Conservation (phyloP, 1,284 basidiomycete genomes). For the Ustilago cynodontis region DNA sequence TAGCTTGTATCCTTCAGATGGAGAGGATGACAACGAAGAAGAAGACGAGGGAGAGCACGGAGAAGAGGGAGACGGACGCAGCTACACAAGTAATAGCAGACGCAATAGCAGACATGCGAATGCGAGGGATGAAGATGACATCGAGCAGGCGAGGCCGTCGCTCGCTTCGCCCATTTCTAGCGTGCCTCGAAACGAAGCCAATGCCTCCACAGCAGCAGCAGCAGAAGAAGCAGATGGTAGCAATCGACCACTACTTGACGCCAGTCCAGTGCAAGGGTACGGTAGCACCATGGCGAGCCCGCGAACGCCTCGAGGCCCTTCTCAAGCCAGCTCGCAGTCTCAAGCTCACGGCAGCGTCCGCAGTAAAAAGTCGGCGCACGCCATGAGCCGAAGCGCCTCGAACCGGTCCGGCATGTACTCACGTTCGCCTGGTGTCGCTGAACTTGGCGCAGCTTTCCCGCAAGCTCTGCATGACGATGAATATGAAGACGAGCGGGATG, state of each 20-base stretch:
- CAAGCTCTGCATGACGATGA: conserved; percentile 19
- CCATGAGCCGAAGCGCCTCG: conserved; percentile 36
- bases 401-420: conserved; percentile 36
- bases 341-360: conserved; percentile 20
- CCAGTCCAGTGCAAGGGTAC: conserved; percentile 27
- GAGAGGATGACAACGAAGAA: conserved; percentile 8
- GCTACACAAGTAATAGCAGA: not conserved
- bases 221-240: conserved; percentile 14
- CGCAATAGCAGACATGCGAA: conserved; percentile 1
- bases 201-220: not conserved
- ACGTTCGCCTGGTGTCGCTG: conserved; percentile 32
- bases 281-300: conserved; percentile 25
- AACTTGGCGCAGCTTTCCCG: conserved; percentile 17
- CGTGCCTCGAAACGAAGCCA: not conserved
- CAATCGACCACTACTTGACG: conserved; percentile 29
- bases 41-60: not conserved
- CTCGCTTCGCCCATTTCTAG: conserved; percentile 25
- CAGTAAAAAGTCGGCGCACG: conserved; percentile 21
- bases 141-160: conserved; percentile 14
- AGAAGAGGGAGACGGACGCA: not conserved
- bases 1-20: conserved; percentile 40
- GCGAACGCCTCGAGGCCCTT: conserved; percentile 28
- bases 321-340: not conserved
- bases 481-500: conserved; percentile 19
- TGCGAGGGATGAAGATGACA: conserved; percentile 8